Base-by-base conservation (phyloP, 129 eudicot genomes). In the Flaveria bidentis region DNA sequence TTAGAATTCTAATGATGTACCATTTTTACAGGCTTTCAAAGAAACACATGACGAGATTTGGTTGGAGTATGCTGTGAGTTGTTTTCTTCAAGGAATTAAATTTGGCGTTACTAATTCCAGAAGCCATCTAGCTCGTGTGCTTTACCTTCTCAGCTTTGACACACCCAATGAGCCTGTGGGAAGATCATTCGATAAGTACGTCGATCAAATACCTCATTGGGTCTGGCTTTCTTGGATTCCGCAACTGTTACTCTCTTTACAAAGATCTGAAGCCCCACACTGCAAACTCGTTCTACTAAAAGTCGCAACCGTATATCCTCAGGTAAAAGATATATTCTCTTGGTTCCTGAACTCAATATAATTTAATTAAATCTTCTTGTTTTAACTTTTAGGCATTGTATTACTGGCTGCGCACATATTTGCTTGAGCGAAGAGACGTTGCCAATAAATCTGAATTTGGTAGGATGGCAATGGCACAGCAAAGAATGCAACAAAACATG, bases 151-250 rank as follows among this genome's bases (percentile, higher is more conserved):
- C 71, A 95, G 97, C 79, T 95, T 95, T 85, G 99, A 95, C 82
- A 87, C 99, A 71, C 92, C 97, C 67, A 86, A 77, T 78, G 99
- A 91, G 81, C 88, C 96, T 52, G 99, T 88, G 41, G 99, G 99
- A 36, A 86, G 88, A 80, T 84, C 99, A 65, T 95, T 95, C 72
- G 99, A 95, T 76, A 91, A 91, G 79, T 91, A 81, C 78, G 78
- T 95, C 84, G 99, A 95, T 61, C 97, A 95, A 74, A 86, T 95
- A 64, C 99, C 99, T 16, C 89, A 91, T 55, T 95, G 97, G 99
- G 99, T 95, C 61, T 95, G 99, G 99, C 97, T 95, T 73, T 91
- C 99, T 66, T 95, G 97, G 99, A 95, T 95, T 71, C 99, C 99
- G 12, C 99, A 95, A 79, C 79, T 95, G 51, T 81, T 95, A 63